Evolutionary conservation across 2,329 filamentous ascomycete genomes (phyloP).

Genomic region (Fusarium nodosum): DNA sequence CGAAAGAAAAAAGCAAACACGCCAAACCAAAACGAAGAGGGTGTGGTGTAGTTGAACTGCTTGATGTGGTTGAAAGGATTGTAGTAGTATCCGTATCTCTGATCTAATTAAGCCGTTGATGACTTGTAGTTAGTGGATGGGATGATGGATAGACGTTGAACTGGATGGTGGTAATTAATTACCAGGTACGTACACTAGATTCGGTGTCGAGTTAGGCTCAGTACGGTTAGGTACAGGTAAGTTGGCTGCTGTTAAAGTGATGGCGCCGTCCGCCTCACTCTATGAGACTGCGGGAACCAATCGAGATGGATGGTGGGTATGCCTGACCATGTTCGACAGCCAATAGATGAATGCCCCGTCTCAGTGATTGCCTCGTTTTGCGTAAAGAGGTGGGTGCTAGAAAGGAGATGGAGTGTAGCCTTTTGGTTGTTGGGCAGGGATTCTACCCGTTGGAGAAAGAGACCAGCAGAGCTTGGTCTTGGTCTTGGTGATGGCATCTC

Average conservation of each 20-base stretch:
- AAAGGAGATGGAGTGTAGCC: slow-evolving; percentile 40
- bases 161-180: neutral
- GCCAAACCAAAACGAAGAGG: slow-evolving; percentile 21
- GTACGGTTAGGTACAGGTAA: neutral
- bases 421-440: slow-evolving; percentile 15
- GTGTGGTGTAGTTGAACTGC: slow-evolving; percentile 26
- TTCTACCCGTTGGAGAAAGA: slow-evolving; percentile 33
- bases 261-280: slow-evolving; percentile 50
- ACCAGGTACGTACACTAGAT: neutral
- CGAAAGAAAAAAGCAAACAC: slow-evolving; percentile 4
- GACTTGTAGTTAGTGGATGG: neutral
- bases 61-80: slow-evolving; percentile 24
- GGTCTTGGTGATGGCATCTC: slow-evolving; percentile 35
- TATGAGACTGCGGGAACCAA: slow-evolving; percentile 46
- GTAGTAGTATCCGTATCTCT: neutral
- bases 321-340: slow-evolving; percentile 42
- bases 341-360: slow-evolving; percentile 48
- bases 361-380: slow-evolving; percentile 50
- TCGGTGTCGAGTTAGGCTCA: slow-evolving; percentile 3
- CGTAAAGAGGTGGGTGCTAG: slow-evolving; percentile 41
- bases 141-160: neutral
- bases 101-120: slow-evolving; percentile 1
- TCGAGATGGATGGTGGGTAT: slow-evolving; percentile 42
- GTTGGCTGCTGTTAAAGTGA: slow-evolving; percentile 20
- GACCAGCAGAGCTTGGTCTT: slow-evolving; percentile 2